These are phyloP conservation scores for Cyclotella cryptica DNA, from an alignment of 108 stramenopile species.

Conservation along the genomic window DNA sequence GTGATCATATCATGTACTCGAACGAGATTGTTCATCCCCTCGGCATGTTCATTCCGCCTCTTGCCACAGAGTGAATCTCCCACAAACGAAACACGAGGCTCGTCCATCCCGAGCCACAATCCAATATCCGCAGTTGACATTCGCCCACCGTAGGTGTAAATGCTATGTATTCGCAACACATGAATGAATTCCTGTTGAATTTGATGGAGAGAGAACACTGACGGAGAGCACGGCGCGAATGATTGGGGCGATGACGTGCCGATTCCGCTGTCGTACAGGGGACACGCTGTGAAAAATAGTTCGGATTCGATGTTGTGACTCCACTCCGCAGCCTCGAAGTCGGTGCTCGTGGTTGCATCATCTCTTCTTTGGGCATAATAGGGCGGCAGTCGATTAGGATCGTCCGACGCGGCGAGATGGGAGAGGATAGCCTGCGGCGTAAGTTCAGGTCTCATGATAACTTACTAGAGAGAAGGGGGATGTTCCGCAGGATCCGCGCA, in stretches of 20 bases:
- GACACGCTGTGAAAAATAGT: too few relatives aligned
- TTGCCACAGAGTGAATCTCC: conserved; percentile 5
- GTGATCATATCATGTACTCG: not conserved
- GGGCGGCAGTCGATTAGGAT: too few relatives aligned
- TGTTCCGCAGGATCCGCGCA: too few relatives aligned
- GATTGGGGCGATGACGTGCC: not conserved
- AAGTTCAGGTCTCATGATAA: too few relatives aligned
- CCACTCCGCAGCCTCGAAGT: too few relatives aligned
- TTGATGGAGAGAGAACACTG: not conserved
- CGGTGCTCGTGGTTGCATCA: too few relatives aligned
- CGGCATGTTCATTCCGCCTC: not conserved
- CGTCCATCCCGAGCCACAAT: conserved; percentile 15
- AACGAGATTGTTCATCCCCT: not conserved
- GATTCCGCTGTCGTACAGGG: not conserved
- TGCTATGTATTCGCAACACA: not conserved
- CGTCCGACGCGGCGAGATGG: too few relatives aligned
- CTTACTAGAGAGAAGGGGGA: too few relatives aligned
- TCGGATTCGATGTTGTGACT: too few relatives aligned
- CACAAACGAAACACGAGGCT: not conserved
- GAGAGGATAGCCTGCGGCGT: too few relatives aligned
- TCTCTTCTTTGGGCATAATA: too few relatives aligned
- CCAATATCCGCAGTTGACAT: conserved; percentile 21
- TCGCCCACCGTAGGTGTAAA: not conserved
- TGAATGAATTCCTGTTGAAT: conserved; percentile 3
- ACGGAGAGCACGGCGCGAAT: not conserved